Evolutionary conservation across 345 rosid genomes (phyloP), one percentile per base, ranked within the genome.

Genomic region (Syzygium aqueum): DNA sequence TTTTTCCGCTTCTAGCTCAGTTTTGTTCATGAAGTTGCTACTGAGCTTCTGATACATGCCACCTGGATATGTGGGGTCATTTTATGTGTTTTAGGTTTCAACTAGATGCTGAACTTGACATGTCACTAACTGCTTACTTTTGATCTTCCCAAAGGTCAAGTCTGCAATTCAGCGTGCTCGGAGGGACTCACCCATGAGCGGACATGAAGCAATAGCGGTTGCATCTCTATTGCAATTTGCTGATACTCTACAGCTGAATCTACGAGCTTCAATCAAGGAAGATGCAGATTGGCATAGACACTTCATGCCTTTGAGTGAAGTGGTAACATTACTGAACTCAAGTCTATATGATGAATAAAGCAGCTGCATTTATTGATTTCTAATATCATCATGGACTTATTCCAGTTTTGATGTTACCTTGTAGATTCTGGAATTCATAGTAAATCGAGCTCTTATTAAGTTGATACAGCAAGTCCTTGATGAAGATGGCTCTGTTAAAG

Each of bases 401-500:
- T 86, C 25, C 23, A 22, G 37, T 61, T 54, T 84, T 86, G 57
- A 63, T 80, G 82, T 85, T 52, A 33, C 46, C 87, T 84, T 91
- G 90, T 93, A 97, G 99, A 93, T 96, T 87, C 88, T 92, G 92
- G 90, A 90, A 59, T 87, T 95, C 90, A 92, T 91, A 51, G 90
- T 93, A 11, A 93, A 92, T 90, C 90, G 92, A 85, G 82, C 94
- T 46, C 89, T 97, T 80, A 88, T 94, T 49, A 94, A 90, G 91
- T 89, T 85, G 88, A 94, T 97, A 89, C 93, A 90, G 85, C 94
- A 90, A 90, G 93, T 93, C 89, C 89, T 97, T 57, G 98, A 95
- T 85, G 96, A 90, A 90, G 96, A 96, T 92, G 99, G 98, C 78
- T 90, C 92, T 77, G 93, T 95, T 85, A 96, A 94, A 90, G 97